phyloP scores from a whole-genome alignment of 192 early-diverging fungal genomes.

The Mortierella claussenii region DNA sequence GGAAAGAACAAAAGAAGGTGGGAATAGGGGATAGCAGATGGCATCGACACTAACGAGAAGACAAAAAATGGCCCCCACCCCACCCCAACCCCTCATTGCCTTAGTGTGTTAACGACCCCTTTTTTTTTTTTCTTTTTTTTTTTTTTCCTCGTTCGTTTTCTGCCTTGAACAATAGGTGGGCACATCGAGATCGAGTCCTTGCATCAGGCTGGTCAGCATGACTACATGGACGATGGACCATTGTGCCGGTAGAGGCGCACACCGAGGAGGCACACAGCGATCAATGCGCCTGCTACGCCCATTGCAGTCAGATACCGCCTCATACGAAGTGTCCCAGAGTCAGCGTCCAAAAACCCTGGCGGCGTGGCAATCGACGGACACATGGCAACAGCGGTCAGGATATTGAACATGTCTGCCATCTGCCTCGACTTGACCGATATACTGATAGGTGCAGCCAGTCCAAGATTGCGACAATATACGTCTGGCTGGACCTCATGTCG shows the following conservation, averaged over 20 bases:
- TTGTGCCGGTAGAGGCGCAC: slow-evolving; percentile 50
- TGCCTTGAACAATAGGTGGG: no score
- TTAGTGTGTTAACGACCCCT: neutral
- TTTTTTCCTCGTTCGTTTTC: no score
- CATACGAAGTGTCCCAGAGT: slow-evolving; percentile 33
- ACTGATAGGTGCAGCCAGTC: slow-evolving; percentile 88
- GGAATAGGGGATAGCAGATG: neutral
- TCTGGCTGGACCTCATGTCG: slow-evolving; percentile 90
- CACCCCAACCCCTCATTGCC: no score
- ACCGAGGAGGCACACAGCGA: slow-evolving; percentile 50
- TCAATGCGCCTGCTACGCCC: slow-evolving; percentile 50
- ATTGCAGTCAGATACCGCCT: slow-evolving; percentile 52
- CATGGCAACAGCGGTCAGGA: slow-evolving; percentile 86
- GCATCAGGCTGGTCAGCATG: no score
- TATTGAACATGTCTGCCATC: slow-evolving; percentile 89
- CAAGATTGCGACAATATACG: slow-evolving; percentile 89
- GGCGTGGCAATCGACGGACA: slow-evolving; percentile 70
- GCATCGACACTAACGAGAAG: no score
- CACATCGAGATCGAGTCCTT: no score
- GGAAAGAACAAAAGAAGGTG: neutral
- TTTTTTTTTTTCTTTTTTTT: no score
- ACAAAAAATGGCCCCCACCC: no score
- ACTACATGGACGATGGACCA: slow-evolving; percentile 3
- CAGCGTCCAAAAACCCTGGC: slow-evolving; percentile 35
- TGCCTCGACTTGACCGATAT: slow-evolving; percentile 88